These are phyloP conservation scores for Apium graveolens DNA, from an alignment of 129 eudicot species.

Conservation along the genomic window DNA sequence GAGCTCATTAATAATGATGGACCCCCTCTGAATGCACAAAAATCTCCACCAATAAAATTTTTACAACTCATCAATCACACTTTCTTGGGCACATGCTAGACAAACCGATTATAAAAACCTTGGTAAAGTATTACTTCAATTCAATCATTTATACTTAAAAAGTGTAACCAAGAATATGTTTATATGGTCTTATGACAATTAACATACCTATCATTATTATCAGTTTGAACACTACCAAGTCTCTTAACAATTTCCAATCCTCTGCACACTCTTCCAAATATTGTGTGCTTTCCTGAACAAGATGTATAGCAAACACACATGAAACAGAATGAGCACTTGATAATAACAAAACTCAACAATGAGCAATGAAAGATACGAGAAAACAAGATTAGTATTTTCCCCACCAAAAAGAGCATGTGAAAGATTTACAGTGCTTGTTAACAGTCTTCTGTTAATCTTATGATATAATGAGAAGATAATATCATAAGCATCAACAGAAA, in stretches of 20 bases:
- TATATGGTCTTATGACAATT: background rate
- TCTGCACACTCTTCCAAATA: slow-evolving; percentile 89
- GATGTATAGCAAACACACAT: background rate
- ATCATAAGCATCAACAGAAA: background rate
- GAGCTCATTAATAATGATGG: no score
- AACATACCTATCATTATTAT: slow-evolving; percentile 73
- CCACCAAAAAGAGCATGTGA: background rate
- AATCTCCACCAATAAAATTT: no score
- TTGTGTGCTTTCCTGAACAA: slow-evolving; percentile 87
- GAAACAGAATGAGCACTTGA: background rate
- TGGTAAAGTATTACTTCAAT: background rate
- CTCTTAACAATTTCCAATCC: slow-evolving; percentile 98
- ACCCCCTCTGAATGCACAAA: no score
- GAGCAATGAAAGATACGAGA: background rate
- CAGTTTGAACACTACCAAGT: slow-evolving; percentile 96
- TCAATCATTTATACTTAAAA: no score
- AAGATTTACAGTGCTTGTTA: background rate
- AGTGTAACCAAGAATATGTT: background rate
- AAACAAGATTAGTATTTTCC: background rate
- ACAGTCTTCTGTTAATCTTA: background rate
- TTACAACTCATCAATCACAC: no score
- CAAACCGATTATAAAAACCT: no score
- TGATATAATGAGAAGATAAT: background rate
- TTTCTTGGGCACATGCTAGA: no score
- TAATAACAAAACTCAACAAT: background rate